phyloP scores from a whole-genome alignment of 495 filamentous ascomycete species.

The Trichoderma reesei region DNA sequence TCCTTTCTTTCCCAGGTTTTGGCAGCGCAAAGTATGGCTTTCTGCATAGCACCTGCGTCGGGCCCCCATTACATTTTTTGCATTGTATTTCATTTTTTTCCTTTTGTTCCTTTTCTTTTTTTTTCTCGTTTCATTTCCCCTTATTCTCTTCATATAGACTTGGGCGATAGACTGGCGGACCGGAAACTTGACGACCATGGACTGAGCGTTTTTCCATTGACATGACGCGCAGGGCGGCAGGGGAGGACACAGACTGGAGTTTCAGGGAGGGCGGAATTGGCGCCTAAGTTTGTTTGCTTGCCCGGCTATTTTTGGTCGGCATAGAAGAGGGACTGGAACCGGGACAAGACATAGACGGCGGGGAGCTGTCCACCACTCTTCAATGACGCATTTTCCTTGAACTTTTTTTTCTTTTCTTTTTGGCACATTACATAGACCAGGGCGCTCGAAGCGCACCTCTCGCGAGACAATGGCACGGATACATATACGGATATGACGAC shows the following conservation, averaged over 20 bases:
- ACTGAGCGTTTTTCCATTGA: conserved; percentile 1
- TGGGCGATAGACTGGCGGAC: conserved; percentile 7
- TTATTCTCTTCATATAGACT: background rate
- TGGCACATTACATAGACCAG: conserved; percentile 2
- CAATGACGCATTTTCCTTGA: conserved; percentile 1
- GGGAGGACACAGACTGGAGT: conserved; percentile 2
- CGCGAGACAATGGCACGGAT: conserved; percentile 5
- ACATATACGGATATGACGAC: background rate
- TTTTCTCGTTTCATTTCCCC: conserved; percentile 10
- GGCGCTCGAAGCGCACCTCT: conserved; percentile 9
- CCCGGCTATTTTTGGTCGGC: background rate
- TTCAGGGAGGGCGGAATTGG: background rate
- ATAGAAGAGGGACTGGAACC: background rate
- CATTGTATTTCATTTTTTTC: background rate
- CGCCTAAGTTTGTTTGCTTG: background rate
- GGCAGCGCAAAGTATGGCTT: background rate
- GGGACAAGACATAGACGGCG: background rate
- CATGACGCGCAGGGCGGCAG: background rate
- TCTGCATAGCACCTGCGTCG: too few relatives aligned
- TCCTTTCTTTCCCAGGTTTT: background rate
- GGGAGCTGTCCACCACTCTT: background rate
- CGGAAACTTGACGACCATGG: conserved; percentile 6
- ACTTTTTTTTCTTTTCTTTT: too few relatives aligned
- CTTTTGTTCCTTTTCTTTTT: conserved; percentile 16
- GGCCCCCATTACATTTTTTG: background rate